phyloP scores from a whole-genome alignment of 768 basidiomycete genomes.

The Suillus clintonianus region DNA sequence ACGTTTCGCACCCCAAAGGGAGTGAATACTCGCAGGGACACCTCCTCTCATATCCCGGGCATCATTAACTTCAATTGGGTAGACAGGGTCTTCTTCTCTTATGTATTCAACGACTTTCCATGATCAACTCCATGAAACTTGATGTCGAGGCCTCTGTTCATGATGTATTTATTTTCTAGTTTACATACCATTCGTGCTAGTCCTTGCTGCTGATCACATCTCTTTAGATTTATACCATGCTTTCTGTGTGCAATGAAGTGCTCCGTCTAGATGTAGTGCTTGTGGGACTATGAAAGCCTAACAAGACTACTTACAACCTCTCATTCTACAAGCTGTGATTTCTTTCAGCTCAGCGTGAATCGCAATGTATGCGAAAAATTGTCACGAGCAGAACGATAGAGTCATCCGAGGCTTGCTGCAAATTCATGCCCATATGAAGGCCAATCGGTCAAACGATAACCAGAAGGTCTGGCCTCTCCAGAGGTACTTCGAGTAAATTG shows the following conservation, averaged over 20 bases:
- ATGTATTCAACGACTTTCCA: slow-evolving; percentile 7
- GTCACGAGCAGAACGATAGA: not conserved
- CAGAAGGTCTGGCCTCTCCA: not conserved
- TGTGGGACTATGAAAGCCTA: not conserved
- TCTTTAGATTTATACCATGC: not conserved
- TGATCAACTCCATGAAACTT: slow-evolving; percentile 1
- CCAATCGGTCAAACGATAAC: no score
- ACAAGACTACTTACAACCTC: not conserved
- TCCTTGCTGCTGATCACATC: not conserved
- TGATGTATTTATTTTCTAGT: slow-evolving; percentile 14
- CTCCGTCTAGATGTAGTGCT: not conserved
- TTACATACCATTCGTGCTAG: slow-evolving; percentile 15
- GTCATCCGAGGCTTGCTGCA: not conserved
- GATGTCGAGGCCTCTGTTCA: slow-evolving; percentile 5
- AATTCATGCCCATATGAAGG: not conserved
- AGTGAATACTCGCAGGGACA: slow-evolving; percentile 8
- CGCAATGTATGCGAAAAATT: not conserved
- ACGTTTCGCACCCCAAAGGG: slow-evolving; percentile 6
- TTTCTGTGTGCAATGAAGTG: not conserved
- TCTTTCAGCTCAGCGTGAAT: not conserved
- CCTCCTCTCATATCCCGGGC: slow-evolving; percentile 12
- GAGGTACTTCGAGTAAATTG: not conserved
- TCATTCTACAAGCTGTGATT: not conserved
- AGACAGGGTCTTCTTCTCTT: slow-evolving; percentile 5
- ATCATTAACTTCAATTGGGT: slow-evolving; percentile 9